A percentile compares a stretch with the other conserved stretches of the same genome.
Evolutionary conservation across 768 basidiomycete genomes (phyloP).

Genomic region (Naematelia aurantialba): DNA sequence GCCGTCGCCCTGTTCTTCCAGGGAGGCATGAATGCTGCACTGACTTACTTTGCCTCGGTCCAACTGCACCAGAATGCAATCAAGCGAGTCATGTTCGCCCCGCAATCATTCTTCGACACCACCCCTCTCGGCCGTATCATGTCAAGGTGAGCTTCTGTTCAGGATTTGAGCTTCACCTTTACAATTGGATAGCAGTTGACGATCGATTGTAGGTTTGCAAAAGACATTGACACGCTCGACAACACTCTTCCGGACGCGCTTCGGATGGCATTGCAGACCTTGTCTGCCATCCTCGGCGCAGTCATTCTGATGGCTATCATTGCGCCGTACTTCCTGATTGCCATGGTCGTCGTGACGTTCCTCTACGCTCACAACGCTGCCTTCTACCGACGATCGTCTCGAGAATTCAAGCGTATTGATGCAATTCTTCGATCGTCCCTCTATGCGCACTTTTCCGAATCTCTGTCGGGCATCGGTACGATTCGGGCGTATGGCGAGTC

Average conservation of each 20-base stretch:
- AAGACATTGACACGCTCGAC: slow-evolving; percentile 49
- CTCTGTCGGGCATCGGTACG: slow-evolving; percentile 76
- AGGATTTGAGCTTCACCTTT: not conserved
- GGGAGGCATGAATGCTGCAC: slow-evolving; percentile 59
- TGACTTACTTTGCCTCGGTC: slow-evolving; percentile 76
- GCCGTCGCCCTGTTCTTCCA: slow-evolving; percentile 66
- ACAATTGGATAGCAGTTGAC: not conserved
- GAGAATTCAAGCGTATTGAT: slow-evolving; percentile 75
- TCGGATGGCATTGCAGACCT: slow-evolving; percentile 57
- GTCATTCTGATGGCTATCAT: slow-evolving; percentile 66
- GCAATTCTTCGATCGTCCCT: slow-evolving; percentile 78
- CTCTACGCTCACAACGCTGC: slow-evolving; percentile 68
- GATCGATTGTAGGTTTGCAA: slow-evolving; percentile 40
- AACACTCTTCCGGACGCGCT: slow-evolving; percentile 48
- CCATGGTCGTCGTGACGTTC: slow-evolving; percentile 60
- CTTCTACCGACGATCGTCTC: slow-evolving; percentile 80
- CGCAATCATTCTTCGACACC: slow-evolving; percentile 85
- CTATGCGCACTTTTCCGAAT: slow-evolving; percentile 91
- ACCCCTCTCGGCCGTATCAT: slow-evolving; percentile 52
- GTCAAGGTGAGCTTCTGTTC: slow-evolving; percentile 1
- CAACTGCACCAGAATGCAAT: slow-evolving; percentile 56
- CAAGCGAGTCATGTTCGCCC: slow-evolving; percentile 62
- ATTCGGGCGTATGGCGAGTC: slow-evolving; percentile 83
- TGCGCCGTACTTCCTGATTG: slow-evolving; percentile 80
- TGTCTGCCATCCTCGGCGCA: slow-evolving; percentile 66